Evolutionary conservation across 164 flowering plant species (phyloP), one percentile per base, ranked within the genome.

Genomic region (Berberis thunbergii): DNA sequence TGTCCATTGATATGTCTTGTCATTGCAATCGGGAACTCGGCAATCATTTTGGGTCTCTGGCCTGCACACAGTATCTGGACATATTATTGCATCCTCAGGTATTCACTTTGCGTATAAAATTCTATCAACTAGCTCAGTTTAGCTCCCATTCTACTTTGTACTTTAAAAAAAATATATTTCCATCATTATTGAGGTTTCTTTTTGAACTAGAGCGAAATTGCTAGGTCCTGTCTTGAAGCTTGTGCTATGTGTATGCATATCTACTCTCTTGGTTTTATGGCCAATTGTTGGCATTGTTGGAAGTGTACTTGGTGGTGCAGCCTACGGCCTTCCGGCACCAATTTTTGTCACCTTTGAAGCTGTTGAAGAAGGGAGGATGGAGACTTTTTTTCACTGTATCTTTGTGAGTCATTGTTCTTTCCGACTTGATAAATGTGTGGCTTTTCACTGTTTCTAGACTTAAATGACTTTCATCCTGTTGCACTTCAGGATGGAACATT

Each of bases 201-300:
- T 62, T 62, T 69, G 50, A 59, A 67, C 69, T 87, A 91, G 98
- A 65, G 75, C 94, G 43, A 86, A 83, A 70, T 70, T 41, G 66
- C 70, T 91, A 41, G 97, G 97, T 41, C 95, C 96, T 46, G 72
- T 83, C 64, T 64, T 94, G 82, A 94, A 87, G 86, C 54, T 85
- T 58, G 73, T 84, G 53, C 70, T 86, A 26, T 82, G 80, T 54
- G 54, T 83, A 48, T 74, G 72, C 57, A 45, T 89, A 9, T 73
- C 81, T 4, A 67, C 64, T 61, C 59, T 78, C 41, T 64, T 85
- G 76, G 72, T 83, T 69, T 65, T 78, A 50, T 94, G 98, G 98
- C 86, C 87, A 53, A 45, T 78, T 50, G 64, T 87, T 65, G 86
- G 92, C 11, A 84, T 91, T 55, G 61, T 74, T 49, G 89, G 78